phyloP scores from a whole-genome alignment of 345 rosid species.

The Nasturtium officinale region DNA sequence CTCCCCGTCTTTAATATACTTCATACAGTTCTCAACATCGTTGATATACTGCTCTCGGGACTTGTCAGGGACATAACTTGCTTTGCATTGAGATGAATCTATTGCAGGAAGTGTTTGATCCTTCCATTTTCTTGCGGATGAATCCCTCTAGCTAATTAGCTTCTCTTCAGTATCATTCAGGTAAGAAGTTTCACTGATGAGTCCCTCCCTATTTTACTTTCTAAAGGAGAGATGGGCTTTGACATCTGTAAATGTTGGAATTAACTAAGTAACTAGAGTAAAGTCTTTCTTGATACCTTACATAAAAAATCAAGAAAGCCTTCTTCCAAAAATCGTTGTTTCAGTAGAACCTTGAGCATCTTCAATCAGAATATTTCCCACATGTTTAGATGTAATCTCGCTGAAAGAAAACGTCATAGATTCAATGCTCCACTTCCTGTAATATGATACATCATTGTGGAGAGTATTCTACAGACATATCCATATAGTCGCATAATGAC shows the following conservation, averaged over 20 bases:
- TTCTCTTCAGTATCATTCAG: constrained; percentile 66
- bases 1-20: constrained; percentile 89
- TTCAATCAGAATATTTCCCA: constrained; percentile 65
- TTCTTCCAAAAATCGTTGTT: constrained; percentile 58
- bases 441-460: background rate
- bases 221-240: background rate
- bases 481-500: constrained; percentile 12
- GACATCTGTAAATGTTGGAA: background rate
- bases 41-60: constrained; percentile 65
- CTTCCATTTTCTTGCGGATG: constrained; percentile 37
- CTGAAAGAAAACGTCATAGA: constrained; percentile 39
- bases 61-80: constrained; percentile 62
- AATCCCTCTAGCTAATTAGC: constrained; percentile 52
- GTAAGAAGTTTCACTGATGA: constrained; percentile 48
- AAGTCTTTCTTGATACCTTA: constrained; percentile 56
- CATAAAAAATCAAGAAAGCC: constrained; percentile 74
- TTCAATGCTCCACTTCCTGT: constrained; percentile 2
- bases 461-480: constrained; percentile 18
- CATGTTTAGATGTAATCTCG: constrained; percentile 44
- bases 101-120: constrained; percentile 38
- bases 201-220: constrained; percentile 2
- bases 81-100: constrained; percentile 34
- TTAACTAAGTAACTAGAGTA: background rate
- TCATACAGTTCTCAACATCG: constrained; percentile 70
- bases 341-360: constrained; percentile 56